Base-by-base conservation (phyloP, 495 filamentous ascomycete species). In the Pyrenula aspistea region DNA sequence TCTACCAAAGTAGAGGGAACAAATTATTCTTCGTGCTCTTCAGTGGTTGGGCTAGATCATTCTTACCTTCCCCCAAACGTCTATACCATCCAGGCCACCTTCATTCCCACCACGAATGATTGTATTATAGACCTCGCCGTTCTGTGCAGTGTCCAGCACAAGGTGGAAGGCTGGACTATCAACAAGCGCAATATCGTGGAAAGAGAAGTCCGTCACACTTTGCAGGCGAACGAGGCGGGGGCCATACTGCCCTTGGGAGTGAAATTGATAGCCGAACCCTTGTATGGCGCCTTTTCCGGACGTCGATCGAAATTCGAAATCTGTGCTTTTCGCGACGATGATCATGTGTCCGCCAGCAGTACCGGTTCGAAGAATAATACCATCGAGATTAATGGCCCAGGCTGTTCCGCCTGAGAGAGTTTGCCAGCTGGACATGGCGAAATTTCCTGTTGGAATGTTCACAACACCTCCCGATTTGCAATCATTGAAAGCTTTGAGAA, bases 341-440 rank as follows among this genome's bases (percentile, higher is more conserved):
- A 72, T 71, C 69, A 72, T 71, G 53, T 72, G 70, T n/a, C 69
- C 69, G 22, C 65, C 67, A 1, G 57, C 68, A 1, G 67, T 71
- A 10, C 68, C 68, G 4, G 63, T 69, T 2, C 68, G 63, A 50
- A 65, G 60, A 31, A 71, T 67, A 22, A 60, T 61, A 20, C 68
- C 69, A 55, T 72, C 69, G 22, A 68, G 56, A 51, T 71, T 69
- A 2, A 72, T 55, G 4, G 68, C 69, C 61, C 61, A 66, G 2
- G 56, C 64, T 10, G 58, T 63, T 12, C 68, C 68, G 25, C 65
- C 65, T 25, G 50, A 64, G 25, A 71, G 56, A 10, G 63, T 66
- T 1, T 69, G 66, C 68, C 68, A 71, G 0, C 61, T 71, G 11
- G 53, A 57, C 52, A 72, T 59, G 22, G 68, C 68, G 55, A 65